Percentiles rank a stretch among this genome's conserved stretches.
Evolutionary conservation across 2,329 filamentous ascomycete species (phyloP).

Genomic region (Ophiosphaerella korrae): DNA sequence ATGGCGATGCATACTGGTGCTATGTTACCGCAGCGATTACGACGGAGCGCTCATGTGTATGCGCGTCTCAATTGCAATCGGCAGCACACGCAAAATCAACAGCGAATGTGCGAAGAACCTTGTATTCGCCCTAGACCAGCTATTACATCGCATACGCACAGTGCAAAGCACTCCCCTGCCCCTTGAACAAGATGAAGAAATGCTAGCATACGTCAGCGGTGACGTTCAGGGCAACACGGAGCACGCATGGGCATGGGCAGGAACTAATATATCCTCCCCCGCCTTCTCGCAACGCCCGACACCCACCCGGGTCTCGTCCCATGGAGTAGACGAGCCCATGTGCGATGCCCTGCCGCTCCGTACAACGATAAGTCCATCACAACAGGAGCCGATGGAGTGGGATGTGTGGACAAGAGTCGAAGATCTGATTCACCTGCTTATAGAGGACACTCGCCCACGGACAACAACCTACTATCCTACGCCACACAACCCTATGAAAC

Average conservation of each 20-base stretch:
- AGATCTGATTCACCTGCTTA: slow-evolving; percentile 62
- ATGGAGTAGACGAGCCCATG: slow-evolving; percentile 32
- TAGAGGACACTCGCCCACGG: slow-evolving; percentile 51
- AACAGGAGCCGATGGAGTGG: slow-evolving; percentile 70
- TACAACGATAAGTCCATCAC: slow-evolving; percentile 58
- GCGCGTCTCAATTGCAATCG: slow-evolving; percentile 72
- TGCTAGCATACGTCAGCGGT: slow-evolving; percentile 82
- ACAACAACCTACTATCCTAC: slow-evolving; percentile 42
- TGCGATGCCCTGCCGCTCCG: slow-evolving; percentile 53
- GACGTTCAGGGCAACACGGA: slow-evolving; percentile 83
- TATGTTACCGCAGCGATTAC: slow-evolving; percentile 76
- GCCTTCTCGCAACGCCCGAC: slow-evolving; percentile 9
- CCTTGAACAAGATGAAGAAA: slow-evolving; percentile 77
- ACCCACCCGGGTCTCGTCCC: slow-evolving; percentile 14
- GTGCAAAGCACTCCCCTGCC: slow-evolving; percentile 46
- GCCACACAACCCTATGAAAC: slow-evolving; percentile 45
- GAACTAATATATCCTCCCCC: slow-evolving; percentile 45
- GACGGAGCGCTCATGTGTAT: slow-evolving; percentile 75
- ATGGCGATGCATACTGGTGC: slow-evolving; percentile 82
- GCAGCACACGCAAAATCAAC: slow-evolving; percentile 73
- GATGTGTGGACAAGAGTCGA: slow-evolving; percentile 81
- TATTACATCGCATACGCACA: slow-evolving; percentile 63
- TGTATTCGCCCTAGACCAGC: slow-evolving; percentile 74
- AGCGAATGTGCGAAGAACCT: slow-evolving; percentile 80
- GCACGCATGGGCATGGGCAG: slow-evolving; percentile 80